phyloP scores from a whole-genome alignment of 176 grass and related monocot genomes.

The Carex myosuroides region DNA sequence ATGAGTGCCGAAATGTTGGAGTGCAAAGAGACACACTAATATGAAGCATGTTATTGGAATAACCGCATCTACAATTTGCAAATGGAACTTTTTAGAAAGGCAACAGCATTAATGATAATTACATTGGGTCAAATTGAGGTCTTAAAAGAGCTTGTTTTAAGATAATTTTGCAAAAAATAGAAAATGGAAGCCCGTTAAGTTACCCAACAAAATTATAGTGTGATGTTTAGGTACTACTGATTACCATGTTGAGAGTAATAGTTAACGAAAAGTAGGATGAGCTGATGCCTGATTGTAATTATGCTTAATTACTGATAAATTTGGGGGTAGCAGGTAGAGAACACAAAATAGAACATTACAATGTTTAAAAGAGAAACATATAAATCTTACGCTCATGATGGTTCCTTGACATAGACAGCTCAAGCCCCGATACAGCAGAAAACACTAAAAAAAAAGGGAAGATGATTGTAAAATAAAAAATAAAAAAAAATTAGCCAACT shows the following conservation, averaged over 20 bases:
- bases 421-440: conserved; percentile 93
- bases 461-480: conserved; percentile 12
- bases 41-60: conserved; percentile 88
- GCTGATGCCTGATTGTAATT: not conserved
- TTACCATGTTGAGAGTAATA: not conserved
- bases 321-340: not conserved
- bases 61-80: conserved; percentile 56
- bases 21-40: conserved; percentile 75
- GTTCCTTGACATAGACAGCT: conserved; percentile 70
- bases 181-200: not conserved
- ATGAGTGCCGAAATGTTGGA: conserved; percentile 96
- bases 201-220: not conserved
- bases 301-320: not conserved
- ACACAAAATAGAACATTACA: not conserved
- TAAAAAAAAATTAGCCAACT: not conserved
- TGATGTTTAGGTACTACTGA: not conserved
- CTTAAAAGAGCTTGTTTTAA: not conserved
- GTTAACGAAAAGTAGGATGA: not conserved
- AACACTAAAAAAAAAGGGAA: conserved; percentile 57
- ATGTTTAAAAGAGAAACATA: not conserved
- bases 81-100: not conserved
- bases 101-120: not conserved
- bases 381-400: conserved; percentile 83
- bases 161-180: not conserved
- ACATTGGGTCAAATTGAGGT: not conserved